phyloP scores from a whole-genome alignment of 2,329 filamentous ascomycete genomes.

The Orbilia javanica region DNA sequence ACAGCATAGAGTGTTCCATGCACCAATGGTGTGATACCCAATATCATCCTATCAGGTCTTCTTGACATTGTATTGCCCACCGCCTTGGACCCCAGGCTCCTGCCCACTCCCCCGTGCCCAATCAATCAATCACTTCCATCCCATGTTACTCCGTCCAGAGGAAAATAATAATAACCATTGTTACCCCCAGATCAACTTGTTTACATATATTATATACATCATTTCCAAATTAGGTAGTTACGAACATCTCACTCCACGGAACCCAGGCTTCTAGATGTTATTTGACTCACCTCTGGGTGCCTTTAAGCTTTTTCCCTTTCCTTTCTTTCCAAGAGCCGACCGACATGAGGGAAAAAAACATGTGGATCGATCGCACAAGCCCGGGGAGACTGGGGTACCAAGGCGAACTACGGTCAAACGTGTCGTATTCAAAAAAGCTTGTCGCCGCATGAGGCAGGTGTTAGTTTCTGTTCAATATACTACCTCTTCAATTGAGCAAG shows the following conservation, averaged over 20 bases:
- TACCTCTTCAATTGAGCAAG: not conserved
- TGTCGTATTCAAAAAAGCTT: constrained; percentile 26
- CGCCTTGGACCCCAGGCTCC: not conserved
- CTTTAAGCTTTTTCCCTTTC: not conserved
- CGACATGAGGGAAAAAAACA: not conserved
- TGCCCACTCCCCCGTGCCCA: constrained; percentile 10
- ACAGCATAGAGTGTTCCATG: too few relatives aligned
- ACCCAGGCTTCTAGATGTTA: not conserved
- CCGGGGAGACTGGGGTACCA: not conserved
- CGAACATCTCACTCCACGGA: not conserved
- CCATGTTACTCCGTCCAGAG: not conserved
- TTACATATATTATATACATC: not conserved
- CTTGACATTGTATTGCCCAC: not conserved
- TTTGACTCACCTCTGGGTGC: not conserved
- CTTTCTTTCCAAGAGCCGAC: too few relatives aligned
- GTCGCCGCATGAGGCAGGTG: constrained; percentile 22
- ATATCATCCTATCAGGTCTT: not conserved
- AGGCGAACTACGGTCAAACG: not conserved
- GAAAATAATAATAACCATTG: too few relatives aligned
- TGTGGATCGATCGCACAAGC: not conserved
- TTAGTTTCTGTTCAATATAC: not conserved
- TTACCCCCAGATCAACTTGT: not conserved
- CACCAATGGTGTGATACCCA: not conserved
- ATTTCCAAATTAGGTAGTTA: not conserved
- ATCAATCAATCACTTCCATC: too few relatives aligned